Base-by-base conservation (phyloP, 208 protist species). In the Leishmania tarentolae region DNA sequence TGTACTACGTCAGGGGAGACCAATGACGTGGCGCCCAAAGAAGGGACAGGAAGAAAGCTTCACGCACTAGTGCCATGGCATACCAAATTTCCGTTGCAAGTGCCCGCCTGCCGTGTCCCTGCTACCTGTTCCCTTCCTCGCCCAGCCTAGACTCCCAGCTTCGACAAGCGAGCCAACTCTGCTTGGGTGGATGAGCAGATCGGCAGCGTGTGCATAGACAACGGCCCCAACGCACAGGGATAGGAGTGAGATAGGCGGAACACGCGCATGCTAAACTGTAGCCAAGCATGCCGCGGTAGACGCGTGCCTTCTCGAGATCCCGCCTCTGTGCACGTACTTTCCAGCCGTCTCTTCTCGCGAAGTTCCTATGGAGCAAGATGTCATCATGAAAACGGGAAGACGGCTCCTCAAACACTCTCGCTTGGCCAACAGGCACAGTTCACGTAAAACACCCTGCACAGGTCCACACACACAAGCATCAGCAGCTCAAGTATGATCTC, bases 281-380 rank as follows among this genome's bases (percentile, higher is more conserved):
- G 6, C n/a, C 31, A 66, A 3, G 13, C 28, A 66, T 28, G 21
- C n/a, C 61, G 42, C 5, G 19, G 8, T 53, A 28, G 31, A 31
- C 40, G 21, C 37, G 19, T 19, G 1, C 5, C 1, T 2, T 19
- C 2, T 11, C 9, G 31, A 4, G 65, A 8, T n/a, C 24, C 17
- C 2, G 21, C 37, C 0, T 31, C 57, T 24, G 44, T 52, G 65
- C 31, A 9, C 40, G 15, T 31, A 11, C 47, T 68, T 50, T 47
- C 11, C 24, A 31, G 3, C n/a, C 44, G 42, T 46, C 24, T 9
- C 9, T n/a, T 91, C 87, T 91, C 47, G 84, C 87, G 82, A 76
- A 85, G 70, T 81, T 91, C 87, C 87, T 91, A 91, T 91, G 76
- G 84, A 78, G 68, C 77, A 71, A 69, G 65, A 79, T 46, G 61